Evolutionary conservation across 352 stramenopile genomes (phyloP), one percentile per base, ranked within the genome.

Genomic region (Phytophthora idaei): DNA sequence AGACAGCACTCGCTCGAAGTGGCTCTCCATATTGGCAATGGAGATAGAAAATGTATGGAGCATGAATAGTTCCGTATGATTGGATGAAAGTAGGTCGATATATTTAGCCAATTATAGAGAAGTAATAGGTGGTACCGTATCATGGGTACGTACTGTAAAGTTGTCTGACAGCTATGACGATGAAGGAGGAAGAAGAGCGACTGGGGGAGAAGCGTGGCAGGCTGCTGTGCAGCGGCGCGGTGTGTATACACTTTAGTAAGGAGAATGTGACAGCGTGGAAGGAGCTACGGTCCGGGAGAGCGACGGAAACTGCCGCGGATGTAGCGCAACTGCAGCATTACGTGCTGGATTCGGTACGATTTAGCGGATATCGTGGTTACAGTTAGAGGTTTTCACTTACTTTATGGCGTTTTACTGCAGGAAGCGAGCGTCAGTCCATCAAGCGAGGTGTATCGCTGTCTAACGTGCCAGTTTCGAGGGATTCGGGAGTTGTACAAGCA

Each of bases 1-100:
- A 55, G 74, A 67, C 49, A 89, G 67, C 59, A 89, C 80, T 61
- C 80, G 78, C 65, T 85, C 76, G 54, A 89, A 89, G 76, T 89
- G 78, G 57, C 68, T 77, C 58, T 89, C 78, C 80, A 89, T 89
- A 0, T 34, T 49, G 41, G 27, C 50, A 39, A 12, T 17, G 15
- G 17, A n/a, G 29, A 28, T 8, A 27, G 31, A 3, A n/a, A 61
- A 54, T 45, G 47, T 41, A 51, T 59, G 57, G 37, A 57, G 45
- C 17, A 21, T 8, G 15, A 54, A 60, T 54, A 14, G 21, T 5
- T 14, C 27, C 0, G 42, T 4, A 14, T 31, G 6, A 59, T 63
- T 59, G 44, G 52, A 48, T 45, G 11, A 45, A 54, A 42, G 10
- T 21, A 12, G 10, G n/a, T 34, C 34, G 0, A 37, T 0, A 54